phyloP scores from a whole-genome alignment of 345 rosid species.

The Mallotus nudiflorus region DNA sequence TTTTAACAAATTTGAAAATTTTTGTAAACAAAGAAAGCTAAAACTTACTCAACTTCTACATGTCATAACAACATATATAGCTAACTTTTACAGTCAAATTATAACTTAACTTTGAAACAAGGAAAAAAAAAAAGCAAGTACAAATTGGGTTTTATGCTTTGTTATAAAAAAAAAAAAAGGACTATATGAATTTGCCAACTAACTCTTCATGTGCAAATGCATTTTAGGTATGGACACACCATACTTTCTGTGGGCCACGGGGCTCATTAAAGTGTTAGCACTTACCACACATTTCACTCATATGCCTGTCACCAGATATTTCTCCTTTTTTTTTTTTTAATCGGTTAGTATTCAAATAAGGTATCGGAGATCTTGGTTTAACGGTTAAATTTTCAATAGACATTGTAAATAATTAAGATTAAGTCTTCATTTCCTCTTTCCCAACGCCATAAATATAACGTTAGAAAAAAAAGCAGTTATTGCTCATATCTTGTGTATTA shows the following conservation, averaged over 20 bases:
- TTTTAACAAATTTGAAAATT: no score
- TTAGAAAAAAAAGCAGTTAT: no score
- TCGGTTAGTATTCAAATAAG: no score
- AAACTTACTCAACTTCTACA: background rate
- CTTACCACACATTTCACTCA: conserved; percentile 7
- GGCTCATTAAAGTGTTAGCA: conserved; percentile 3
- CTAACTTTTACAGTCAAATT: background rate
- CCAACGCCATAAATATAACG: no score
- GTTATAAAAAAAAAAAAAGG: no score
- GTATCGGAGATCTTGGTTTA: no score
- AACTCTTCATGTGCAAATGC: conserved; percentile 16
- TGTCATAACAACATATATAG: background rate
- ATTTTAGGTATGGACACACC: conserved; percentile 30
- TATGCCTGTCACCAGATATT: background rate
- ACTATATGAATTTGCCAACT: conserved; percentile 12
- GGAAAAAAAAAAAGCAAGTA: background rate
- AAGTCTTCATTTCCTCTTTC: no score
- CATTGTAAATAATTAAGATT: no score
- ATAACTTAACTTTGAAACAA: background rate
- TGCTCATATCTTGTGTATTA: no score
- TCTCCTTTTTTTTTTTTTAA: background rate
- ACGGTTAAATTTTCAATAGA: no score
- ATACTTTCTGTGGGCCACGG: conserved; percentile 21
- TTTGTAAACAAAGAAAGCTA: background rate
- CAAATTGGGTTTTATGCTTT: background rate